Evolutionary conservation across 805 yeast genomes (phyloP).

Genomic region (Teunomyces lycoperdinae): DNA sequence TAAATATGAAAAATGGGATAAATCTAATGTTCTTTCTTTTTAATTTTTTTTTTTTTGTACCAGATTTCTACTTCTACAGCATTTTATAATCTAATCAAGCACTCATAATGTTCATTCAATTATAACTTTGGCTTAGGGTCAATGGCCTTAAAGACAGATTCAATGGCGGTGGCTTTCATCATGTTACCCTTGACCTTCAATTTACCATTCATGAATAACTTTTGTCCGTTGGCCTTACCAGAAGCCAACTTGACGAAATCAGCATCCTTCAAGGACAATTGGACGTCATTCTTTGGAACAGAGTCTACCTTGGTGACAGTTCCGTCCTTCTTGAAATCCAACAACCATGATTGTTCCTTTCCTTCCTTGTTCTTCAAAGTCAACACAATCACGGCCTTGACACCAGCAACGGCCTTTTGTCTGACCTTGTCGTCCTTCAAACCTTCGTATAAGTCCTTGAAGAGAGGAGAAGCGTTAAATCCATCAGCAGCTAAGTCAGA

Average conservation of each 20-base stretch:
- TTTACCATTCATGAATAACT: constrained; percentile 79
- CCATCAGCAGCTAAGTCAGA: constrained; percentile 33
- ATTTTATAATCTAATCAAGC: not conserved
- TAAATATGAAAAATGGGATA: no score
- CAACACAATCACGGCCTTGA: constrained; percentile 63
- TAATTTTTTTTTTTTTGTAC: not conserved
- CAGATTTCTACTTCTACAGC: no score
- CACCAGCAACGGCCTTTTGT: constrained; percentile 42
- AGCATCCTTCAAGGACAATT: constrained; percentile 60
- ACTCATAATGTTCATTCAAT: constrained; percentile 6
- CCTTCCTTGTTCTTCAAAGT: constrained; percentile 63
- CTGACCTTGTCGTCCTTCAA: constrained; percentile 33
- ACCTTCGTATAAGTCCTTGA: constrained; percentile 38
- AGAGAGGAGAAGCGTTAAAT: constrained; percentile 43
- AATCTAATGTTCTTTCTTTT: no score
- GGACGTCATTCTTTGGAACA: constrained; percentile 59
- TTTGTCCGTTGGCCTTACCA: constrained; percentile 84
- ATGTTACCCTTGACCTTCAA: constrained; percentile 86
- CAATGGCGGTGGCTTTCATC: constrained; percentile 83
- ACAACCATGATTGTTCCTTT: constrained; percentile 58
- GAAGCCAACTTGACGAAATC: constrained; percentile 68
- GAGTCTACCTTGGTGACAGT: constrained; percentile 38
- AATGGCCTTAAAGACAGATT: constrained; percentile 56
- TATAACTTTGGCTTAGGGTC: constrained; percentile 46
- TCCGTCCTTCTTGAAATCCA: constrained; percentile 67